phyloP scores from a whole-genome alignment of 345 rosid species.

The Lumnitzera racemosa region DNA sequence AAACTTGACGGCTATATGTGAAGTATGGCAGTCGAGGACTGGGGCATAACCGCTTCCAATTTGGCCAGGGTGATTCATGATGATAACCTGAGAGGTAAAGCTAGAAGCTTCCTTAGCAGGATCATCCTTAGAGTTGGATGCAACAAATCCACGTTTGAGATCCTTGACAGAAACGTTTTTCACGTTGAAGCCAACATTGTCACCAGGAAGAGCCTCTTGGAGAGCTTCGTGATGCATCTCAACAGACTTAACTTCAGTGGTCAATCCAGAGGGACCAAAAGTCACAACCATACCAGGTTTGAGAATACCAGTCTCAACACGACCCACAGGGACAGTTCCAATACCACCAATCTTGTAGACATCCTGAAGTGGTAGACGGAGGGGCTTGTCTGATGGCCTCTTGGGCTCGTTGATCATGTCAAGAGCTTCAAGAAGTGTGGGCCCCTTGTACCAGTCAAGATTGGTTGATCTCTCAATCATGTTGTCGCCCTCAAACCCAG shows the following conservation, averaged over 20 bases:
- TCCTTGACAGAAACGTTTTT: constrained; percentile 88
- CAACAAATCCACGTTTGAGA: constrained; percentile 74
- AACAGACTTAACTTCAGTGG: constrained; percentile 84
- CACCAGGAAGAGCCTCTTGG: constrained; percentile 70
- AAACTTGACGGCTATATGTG: constrained; percentile 78
- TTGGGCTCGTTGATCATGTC: constrained; percentile 64
- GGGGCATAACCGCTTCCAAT: constrained; percentile 89
- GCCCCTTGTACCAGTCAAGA: constrained; percentile 81
- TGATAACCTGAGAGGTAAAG: constrained; percentile 81
- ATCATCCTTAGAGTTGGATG: constrained; percentile 87
- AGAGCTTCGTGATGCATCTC: constrained; percentile 96
- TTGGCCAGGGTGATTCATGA: constrained; percentile 96
- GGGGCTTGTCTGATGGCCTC: constrained; percentile 91
- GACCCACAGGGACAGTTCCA: constrained; percentile 80
- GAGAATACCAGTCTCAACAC: constrained; percentile 63
- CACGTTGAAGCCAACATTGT: constrained; percentile 76
- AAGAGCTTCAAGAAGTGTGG: constrained; percentile 63
- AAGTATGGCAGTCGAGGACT: constrained; percentile 78
- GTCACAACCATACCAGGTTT: constrained; percentile 84
- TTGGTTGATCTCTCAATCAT: constrained; percentile 78
- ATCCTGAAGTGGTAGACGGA: constrained; percentile 83
- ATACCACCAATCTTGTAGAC: constrained; percentile 89
- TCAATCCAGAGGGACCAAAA: constrained; percentile 64
- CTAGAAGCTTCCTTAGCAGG: constrained; percentile 73
- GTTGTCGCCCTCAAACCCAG: constrained; percentile 85